Evolutionary conservation across 306 rosid genomes (phyloP).

Genomic region (Cyclanthera cordifolia): DNA sequence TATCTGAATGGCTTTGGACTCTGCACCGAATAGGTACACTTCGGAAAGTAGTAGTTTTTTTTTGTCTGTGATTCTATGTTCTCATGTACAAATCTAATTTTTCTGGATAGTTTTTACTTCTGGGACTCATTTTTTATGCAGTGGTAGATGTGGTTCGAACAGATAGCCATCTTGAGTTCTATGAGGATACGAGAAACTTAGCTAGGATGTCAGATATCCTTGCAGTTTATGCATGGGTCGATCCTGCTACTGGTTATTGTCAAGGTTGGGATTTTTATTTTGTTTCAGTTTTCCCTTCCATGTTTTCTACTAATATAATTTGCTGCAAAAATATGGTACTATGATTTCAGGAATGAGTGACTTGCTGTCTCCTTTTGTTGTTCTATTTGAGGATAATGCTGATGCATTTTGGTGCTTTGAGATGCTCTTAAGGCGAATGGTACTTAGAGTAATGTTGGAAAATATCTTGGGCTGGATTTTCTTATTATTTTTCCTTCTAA

Average conservation of each 20-base stretch:
- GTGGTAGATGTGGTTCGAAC: constrained; percentile 96
- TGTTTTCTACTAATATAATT: constrained; percentile 8
- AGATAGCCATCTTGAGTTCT: constrained; percentile 87
- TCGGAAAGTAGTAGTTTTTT: background rate
- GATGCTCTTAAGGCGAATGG: constrained; percentile 97
- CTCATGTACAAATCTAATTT: background rate
- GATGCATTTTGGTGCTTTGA: constrained; percentile 99
- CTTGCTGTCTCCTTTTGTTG: constrained; percentile 92
- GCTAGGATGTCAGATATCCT: constrained; percentile 99
- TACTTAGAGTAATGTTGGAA: constrained; percentile 32
- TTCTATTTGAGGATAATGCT: constrained; percentile 87
- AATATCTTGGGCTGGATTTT: constrained; percentile 15
- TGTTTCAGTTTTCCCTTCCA: constrained; percentile 14
- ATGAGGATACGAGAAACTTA: constrained; percentile 63
- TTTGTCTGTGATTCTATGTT: background rate
- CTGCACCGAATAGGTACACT: constrained; percentile 72
- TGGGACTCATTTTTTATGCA: constrained; percentile 28
- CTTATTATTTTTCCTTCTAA: constrained; percentile 22
- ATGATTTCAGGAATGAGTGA: constrained; percentile 84
- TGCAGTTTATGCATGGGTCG: constrained; percentile 97
- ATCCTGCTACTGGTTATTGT: constrained; percentile 93
- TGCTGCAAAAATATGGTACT: constrained; percentile 19
- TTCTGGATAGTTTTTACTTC: background rate
- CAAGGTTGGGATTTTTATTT: constrained; percentile 45
- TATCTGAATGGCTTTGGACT: constrained; percentile 97